phyloP scores from a whole-genome alignment of 2,329 filamentous ascomycete genomes.

The Raffaelea arxii region DNA sequence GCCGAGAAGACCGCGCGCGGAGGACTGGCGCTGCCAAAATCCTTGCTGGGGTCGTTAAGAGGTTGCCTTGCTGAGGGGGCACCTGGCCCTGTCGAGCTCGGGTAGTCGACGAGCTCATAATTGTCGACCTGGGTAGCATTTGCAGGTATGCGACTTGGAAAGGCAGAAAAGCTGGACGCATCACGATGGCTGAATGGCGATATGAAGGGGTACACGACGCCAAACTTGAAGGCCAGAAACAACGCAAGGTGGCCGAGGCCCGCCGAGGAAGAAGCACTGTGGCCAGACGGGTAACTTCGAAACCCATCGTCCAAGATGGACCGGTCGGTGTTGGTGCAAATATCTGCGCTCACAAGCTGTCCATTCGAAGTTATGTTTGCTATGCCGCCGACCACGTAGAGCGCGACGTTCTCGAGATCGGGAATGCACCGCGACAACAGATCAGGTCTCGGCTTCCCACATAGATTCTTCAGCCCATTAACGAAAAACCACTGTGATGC shows the following conservation, averaged over 20 bases:
- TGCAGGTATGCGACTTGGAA: conserved; percentile 56
- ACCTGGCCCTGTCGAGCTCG: conserved; percentile 18
- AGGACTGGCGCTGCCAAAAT: not conserved
- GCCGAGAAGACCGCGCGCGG: conserved; percentile 35
- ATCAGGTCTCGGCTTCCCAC: conserved; percentile 67
- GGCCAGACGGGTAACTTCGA: conserved; percentile 71
- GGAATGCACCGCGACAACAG: conserved; percentile 63
- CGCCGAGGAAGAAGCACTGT: conserved; percentile 65
- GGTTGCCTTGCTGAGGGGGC: too few relatives aligned
- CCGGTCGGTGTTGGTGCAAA: conserved; percentile 60
- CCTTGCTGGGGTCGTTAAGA: not conserved
- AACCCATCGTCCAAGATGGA: conserved; percentile 68
- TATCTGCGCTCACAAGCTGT: conserved; percentile 62
- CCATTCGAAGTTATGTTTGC: conserved; percentile 43
- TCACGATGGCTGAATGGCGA: conserved; percentile 35
- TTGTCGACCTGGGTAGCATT: conserved; percentile 14
- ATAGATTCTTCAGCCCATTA: conserved; percentile 74
- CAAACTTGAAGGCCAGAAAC: conserved; percentile 77
- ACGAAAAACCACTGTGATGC: conserved; percentile 71
- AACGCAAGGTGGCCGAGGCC: conserved; percentile 79
- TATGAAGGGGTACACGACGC: conserved; percentile 58
- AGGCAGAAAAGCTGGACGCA: conserved; percentile 57
- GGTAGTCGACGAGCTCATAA: conserved; percentile 20
- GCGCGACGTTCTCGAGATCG: conserved; percentile 52
- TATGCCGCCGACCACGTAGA: conserved; percentile 55